A percentile compares a stretch with the other conserved stretches of the same genome.
These are phyloP conservation scores for Alternaria sp. DNA, from an alignment of 2,329 filamentous ascomycete genomes.

Conservation along the genomic window DNA sequence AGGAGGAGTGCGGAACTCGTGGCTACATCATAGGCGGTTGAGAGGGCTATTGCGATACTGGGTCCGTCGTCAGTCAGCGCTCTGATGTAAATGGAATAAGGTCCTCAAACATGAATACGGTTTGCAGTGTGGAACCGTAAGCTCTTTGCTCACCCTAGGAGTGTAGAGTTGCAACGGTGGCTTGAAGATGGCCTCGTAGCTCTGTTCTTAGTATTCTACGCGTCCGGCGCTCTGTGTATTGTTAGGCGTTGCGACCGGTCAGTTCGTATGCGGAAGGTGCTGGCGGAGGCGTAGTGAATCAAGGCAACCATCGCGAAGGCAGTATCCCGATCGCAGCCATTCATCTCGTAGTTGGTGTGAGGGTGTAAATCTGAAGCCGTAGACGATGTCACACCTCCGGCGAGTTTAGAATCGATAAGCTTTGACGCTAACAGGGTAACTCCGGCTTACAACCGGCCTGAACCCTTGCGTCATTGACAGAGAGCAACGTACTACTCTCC, in stretches of 20 bases:
- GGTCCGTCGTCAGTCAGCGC: background rate
- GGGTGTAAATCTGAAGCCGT: background rate
- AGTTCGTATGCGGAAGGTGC: background rate
- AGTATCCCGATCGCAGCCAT: background rate
- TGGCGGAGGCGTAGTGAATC: background rate
- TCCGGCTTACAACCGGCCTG: background rate
- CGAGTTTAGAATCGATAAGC: conserved; percentile 3
- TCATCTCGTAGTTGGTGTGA: background rate
- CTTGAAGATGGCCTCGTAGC: background rate
- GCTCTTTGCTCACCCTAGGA: background rate
- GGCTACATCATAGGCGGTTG: too few relatives aligned
- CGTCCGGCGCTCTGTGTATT: background rate
- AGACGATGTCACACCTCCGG: background rate
- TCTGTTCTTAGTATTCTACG: background rate
- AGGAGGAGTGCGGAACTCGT: too few relatives aligned
- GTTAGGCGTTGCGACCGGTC: background rate
- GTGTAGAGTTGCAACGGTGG: background rate
- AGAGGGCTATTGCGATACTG: background rate
- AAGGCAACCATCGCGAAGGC: background rate
- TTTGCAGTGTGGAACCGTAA: background rate
- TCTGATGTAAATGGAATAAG: background rate
- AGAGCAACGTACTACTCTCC: background rate
- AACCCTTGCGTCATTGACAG: background rate
- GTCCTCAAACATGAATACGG: background rate
- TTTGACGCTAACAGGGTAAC: background rate